Conservation (phyloP, 495 filamentous ascomycete genomes). For the Daldinia childiae region DNA sequence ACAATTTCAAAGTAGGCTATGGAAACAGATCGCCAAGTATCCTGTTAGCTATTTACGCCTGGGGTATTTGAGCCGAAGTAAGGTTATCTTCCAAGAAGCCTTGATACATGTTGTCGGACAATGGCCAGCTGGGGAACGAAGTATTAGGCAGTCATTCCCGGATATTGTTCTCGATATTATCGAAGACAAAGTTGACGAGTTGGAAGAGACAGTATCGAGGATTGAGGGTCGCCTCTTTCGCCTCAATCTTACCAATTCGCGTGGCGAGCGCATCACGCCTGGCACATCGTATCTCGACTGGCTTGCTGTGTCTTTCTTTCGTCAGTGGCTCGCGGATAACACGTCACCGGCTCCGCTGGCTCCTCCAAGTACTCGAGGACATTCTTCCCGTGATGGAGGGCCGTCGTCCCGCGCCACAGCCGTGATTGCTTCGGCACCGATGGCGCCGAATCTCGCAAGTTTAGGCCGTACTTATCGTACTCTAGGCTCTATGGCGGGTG, state of each 20-base stretch:
- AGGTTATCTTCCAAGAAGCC: constrained; percentile 89
- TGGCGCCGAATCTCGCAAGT: constrained; percentile 55
- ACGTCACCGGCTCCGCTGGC: constrained; percentile 72
- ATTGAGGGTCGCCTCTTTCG: constrained; percentile 83
- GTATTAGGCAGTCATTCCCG: constrained; percentile 75
- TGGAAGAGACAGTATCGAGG: constrained; percentile 72
- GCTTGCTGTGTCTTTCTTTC: constrained; percentile 83
- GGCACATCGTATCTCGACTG: constrained; percentile 83
- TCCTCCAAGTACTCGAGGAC: constrained; percentile 48
- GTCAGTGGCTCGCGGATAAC: constrained; percentile 90
- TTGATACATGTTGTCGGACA: constrained; percentile 91
- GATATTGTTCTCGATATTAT: constrained; percentile 83
- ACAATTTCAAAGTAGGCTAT: constrained; percentile 86
- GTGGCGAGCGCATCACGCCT: constrained; percentile 83
- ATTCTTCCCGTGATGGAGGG: constrained; percentile 38
- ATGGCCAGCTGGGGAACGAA: constrained; percentile 82
- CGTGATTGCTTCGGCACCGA: constrained; percentile 29
- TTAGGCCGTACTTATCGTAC: constrained; percentile 76
- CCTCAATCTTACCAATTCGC: constrained; percentile 77
- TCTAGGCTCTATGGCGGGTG: constrained; percentile 66
- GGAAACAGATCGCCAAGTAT: constrained; percentile 95
- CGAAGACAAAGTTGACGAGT: constrained; percentile 88
- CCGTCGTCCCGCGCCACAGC: constrained; percentile 24
- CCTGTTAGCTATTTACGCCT: constrained; percentile 90
- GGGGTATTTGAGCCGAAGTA: constrained; percentile 82